These are phyloP conservation scores for Plasmodium vivax DNA, from an alignment of 169 alveolate genomes.

Conservation along the genomic window DNA sequence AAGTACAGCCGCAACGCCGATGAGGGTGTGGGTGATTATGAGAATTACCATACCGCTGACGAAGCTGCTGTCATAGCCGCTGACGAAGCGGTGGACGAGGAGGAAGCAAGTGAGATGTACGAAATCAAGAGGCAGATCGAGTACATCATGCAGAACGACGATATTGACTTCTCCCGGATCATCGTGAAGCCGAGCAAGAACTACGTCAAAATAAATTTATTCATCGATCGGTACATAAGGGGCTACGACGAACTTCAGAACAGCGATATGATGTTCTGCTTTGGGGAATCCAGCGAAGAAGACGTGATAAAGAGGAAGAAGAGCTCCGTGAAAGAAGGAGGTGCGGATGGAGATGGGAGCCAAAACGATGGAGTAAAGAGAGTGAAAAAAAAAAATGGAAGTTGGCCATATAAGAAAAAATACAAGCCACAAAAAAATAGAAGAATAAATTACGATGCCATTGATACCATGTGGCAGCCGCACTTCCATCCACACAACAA, in stretches of 20 bases:
- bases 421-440: constrained; percentile 30
- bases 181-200: not conserved
- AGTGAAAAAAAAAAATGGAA: not conserved
- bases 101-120: not conserved
- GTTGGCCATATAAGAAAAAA: constrained; percentile 8
- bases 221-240: constrained; percentile 30
- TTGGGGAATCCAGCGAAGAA: constrained; percentile 72
- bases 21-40: not conserved
- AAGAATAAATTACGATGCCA: constrained; percentile 71
- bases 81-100: not conserved
- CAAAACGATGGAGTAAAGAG: not conserved
- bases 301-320: constrained; percentile 26
- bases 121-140: constrained; percentile 19
- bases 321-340: not conserved
- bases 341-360: not conserved
- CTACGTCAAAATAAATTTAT: constrained; percentile 16
- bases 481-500: constrained; percentile 84
- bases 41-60: not conserved
- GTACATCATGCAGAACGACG: constrained; percentile 51
- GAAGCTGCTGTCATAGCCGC: not conserved
- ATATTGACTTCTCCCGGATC: constrained; percentile 35
- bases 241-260: constrained; percentile 20
- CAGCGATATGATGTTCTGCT: constrained; percentile 54
- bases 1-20: not conserved
- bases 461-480: constrained; percentile 84